Evolutionary conservation across 1,284 basidiomycete genomes (phyloP), one percentile per base, ranked within the genome.

Genomic region (Malassezia brasiliensis): DNA sequence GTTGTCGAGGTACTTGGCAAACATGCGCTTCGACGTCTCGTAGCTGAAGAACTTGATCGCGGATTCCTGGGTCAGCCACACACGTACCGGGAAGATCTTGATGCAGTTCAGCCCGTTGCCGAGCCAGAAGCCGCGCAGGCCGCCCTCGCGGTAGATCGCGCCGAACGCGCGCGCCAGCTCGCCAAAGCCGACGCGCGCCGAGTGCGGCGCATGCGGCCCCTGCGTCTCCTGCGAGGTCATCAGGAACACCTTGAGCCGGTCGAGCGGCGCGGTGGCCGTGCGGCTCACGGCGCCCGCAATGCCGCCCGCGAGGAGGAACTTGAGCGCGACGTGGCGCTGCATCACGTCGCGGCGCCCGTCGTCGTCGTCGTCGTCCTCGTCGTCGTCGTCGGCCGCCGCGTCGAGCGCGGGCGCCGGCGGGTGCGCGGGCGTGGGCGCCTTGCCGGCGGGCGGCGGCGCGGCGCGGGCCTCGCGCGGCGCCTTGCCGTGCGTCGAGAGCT

Each of bases 31-130:
- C 82, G 87, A 84, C 60, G 88, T 87, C 77, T 98, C 94, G 76
- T 96, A 98, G 7, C 87, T 78, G 66, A 94, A 84, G 78, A 99
- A 99, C 77, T 96, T 99, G 81, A 98, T 96, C 17, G 94, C 94
- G 40, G 87, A 90, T 78, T 96, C 91, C 40, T 42, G 22, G 9
- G 40, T 22, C 12, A 25, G 19, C 20, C 3, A 2, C 12, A 2
- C 6, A 22, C 40, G 20, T 42, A 42, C 40, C 86, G 93, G 71
- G 65, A 96, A 87, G 64, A 98, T 96, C 79, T 98, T 98, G 52
- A 84, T 81, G 37, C 90, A 85, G 65, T 79, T 80, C 50, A 82
- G 64, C 3, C 81, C 80, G 64, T 82, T 81, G 20, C 81, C 81
- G 5, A 81, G 88, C 93, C 94, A 99, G 75, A 98, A 99, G 2